A percentile compares a stretch with the other conserved stretches of the same genome.
phyloP scores from a whole-genome alignment of 177 flowering plant species.

The Tripterygium wilfordii region DNA sequence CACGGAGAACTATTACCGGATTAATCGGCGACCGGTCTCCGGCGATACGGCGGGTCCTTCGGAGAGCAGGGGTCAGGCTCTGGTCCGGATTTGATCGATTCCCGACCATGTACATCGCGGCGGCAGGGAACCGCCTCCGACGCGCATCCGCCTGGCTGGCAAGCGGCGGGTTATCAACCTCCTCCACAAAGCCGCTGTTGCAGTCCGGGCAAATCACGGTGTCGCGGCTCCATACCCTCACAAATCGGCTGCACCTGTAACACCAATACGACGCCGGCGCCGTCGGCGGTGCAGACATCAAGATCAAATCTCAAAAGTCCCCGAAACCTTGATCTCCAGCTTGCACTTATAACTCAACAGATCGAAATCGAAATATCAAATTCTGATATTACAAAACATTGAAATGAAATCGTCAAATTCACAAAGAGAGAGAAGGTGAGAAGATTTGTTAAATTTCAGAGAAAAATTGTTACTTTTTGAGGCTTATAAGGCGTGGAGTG shows the following conservation, averaged over 20 bases:
- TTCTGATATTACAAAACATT: too few species aligned
- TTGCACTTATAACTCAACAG: too few species aligned
- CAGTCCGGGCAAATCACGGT: conserved; percentile 52
- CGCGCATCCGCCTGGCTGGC: too few species aligned
- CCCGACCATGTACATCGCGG: conserved; percentile 42
- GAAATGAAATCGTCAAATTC: too few species aligned
- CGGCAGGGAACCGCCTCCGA: conserved; percentile 18
- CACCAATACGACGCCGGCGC: conserved; percentile 56
- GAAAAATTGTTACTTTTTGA: too few species aligned
- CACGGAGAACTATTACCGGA: conserved; percentile 64
- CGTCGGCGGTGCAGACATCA: conserved; percentile 8
- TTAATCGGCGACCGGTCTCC: conserved; percentile 58
- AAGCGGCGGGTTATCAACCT: conserved; percentile 27
- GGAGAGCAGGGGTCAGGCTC: conserved; percentile 13
- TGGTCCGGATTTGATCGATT: conserved; percentile 10
- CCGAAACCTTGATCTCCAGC: too few species aligned
- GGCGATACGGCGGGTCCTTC: conserved; percentile 25
- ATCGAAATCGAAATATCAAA: too few species aligned
- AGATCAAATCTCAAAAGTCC: not conserved
- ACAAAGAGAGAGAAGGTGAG: too few species aligned
- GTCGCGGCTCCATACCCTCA: conserved; percentile 25
- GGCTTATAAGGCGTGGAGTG: too few species aligned
- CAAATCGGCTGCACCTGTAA: conserved; percentile 55
- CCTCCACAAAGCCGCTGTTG: conserved; percentile 51
- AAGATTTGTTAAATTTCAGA: too few species aligned